Evolutionary conservation across 2,329 filamentous ascomycete genomes (phyloP).

Genomic region (Fusarium sulawesiense): DNA sequence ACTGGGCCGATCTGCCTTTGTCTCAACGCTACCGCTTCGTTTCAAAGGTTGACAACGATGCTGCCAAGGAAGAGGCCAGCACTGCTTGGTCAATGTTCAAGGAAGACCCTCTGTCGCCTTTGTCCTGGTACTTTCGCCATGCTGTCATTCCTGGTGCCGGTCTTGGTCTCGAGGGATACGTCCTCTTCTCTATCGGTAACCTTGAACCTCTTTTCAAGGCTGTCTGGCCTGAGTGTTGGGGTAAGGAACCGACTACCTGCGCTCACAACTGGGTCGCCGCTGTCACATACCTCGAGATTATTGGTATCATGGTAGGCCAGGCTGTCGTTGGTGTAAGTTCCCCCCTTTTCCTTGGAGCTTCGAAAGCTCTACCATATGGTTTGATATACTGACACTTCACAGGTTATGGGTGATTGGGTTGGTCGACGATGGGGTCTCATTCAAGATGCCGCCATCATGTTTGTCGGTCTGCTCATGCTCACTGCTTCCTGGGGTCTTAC

Average conservation of each 20-base stretch:
- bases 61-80: constrained; percentile 74
- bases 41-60: constrained; percentile 75
- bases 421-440: constrained; percentile 96
- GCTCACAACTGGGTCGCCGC: constrained; percentile 82
- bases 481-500: constrained; percentile 89
- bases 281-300: constrained; percentile 91
- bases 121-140: constrained; percentile 90
- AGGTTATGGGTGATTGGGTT: constrained; percentile 76
- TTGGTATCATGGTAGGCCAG: constrained; percentile 95
- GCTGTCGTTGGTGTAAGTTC: constrained; percentile 80
- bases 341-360: background rate
- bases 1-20: constrained; percentile 91
- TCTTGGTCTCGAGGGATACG: constrained; percentile 92
- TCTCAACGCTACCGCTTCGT: constrained; percentile 80
- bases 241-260: constrained; percentile 69
- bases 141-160: constrained; percentile 93
- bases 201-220: constrained; percentile 82
- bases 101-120: constrained; percentile 82
- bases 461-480: constrained; percentile 90
- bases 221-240: constrained; percentile 85
- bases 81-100: constrained; percentile 84
- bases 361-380: background rate
- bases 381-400: constrained; percentile 25
- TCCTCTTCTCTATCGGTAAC: constrained; percentile 97
- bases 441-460: constrained; percentile 94